Percentiles rank a stretch among this genome's conserved stretches.
Conservation (phyloP, 306 rosid species). For the Prosopis cineraria region DNA sequence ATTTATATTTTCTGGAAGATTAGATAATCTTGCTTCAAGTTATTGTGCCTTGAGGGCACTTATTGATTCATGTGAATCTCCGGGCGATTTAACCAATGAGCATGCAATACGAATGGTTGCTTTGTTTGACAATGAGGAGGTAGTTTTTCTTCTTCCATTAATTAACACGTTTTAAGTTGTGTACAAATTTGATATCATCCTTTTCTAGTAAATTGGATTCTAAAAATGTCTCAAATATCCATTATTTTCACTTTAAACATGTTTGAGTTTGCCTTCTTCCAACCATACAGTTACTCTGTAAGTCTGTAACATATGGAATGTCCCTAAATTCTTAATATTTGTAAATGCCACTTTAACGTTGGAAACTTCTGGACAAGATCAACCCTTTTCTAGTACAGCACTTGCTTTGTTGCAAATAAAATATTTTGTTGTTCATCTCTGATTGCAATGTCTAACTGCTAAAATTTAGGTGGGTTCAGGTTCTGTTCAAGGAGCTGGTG, state of each 20-base stretch:
- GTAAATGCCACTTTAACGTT: neutral
- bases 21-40: constrained; percentile 96
- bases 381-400: neutral
- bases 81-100: constrained; percentile 60
- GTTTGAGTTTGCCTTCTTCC: neutral
- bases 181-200: constrained; percentile 8
- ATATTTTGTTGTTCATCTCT: constrained; percentile 18
- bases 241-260: neutral
- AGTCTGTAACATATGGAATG: neutral
- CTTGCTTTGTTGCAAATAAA: neutral
- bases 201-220: neutral
- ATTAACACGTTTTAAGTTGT: neutral
- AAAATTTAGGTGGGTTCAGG: constrained; percentile 90
- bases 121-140: constrained; percentile 98
- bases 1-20: constrained; percentile 95
- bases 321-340: neutral
- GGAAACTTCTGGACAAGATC: constrained; percentile 3
- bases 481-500: constrained; percentile 99
- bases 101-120: constrained; percentile 93
- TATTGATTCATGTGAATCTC: constrained; percentile 72
- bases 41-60: constrained; percentile 93
- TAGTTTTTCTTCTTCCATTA: constrained; percentile 40
- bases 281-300: neutral
- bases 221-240: neutral
- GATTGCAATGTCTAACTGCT: constrained; percentile 37